phyloP scores from a whole-genome alignment of 2,329 filamentous ascomycete genomes.

The Xylaria hypoxylon region DNA sequence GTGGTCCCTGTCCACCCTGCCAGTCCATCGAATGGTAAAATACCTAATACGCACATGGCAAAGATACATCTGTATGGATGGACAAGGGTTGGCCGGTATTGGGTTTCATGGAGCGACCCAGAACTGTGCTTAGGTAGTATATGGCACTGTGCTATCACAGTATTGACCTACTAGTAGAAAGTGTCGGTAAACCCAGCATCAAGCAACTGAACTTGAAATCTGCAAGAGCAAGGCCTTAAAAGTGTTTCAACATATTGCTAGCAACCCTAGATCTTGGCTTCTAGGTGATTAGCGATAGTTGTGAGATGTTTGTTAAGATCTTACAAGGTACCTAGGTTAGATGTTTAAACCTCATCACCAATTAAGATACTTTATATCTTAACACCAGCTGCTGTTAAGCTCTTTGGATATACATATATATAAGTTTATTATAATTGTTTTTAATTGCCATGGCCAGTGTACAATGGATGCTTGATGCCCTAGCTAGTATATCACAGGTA shows the following conservation, averaged over 20 bases:
- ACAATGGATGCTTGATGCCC: no score
- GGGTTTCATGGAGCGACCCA: conserved; percentile 18
- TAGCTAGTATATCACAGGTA: no score
- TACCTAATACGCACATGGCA: conserved; percentile 34
- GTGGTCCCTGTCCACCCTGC: conserved; percentile 28
- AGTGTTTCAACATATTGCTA: neutral
- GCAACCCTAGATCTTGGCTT: conserved; percentile 25
- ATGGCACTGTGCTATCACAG: conserved; percentile 8
- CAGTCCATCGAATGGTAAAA: conserved; percentile 24
- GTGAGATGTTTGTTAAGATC: neutral
- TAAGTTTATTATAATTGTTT: no score
- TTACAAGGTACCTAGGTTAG: neutral
- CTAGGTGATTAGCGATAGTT: neutral
- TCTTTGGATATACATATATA: no score
- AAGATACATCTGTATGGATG: conserved; percentile 17
- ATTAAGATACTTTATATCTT: no score
- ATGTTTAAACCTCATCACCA: no score
- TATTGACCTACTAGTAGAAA: no score
- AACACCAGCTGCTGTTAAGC: no score
- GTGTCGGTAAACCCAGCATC: neutral
- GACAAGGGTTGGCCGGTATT: conserved; percentile 26
- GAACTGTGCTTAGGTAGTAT: conserved; percentile 1
- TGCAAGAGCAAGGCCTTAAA: neutral
- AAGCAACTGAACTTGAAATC: neutral
- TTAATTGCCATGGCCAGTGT: no score